Evolutionary conservation across 2,329 filamentous ascomycete species (phyloP), one percentile per base, ranked within the genome.

Genomic region (Plenodomus tracheiphilus): DNA sequence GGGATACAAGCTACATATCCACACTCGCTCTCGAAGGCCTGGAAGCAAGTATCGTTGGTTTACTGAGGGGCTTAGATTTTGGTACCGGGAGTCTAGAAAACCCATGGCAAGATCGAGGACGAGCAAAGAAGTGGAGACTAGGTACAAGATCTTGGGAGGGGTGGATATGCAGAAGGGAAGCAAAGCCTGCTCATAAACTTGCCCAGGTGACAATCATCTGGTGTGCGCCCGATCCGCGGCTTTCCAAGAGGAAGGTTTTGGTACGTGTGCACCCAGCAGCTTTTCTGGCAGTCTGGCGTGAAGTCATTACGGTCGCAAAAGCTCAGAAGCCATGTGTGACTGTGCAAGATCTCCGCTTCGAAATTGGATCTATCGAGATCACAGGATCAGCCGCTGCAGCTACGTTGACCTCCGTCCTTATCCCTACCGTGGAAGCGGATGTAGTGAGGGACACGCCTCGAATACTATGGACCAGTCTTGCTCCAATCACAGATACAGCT

Each of bases 1-100:
- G 93, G 91, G 94, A 99, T 73, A 89, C 85, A 78, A 97, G 92
- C 69, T 99, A 97, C 69, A 88, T 94, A 77, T 89, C 89, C 59
- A 96, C 91, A 1, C 87, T 97, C 56, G 81, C 86, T 13, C 69
- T 97, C 3, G 85, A 87, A 58, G 94, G 92, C 0, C 75, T 78
- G 13, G 76, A 83, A 35, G 72, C 76, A 22, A 86, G 85, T 44
- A 75, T 96, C 35, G 77, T 85, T 46, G 81, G 82, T 32, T 77
- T 93, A 9, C 69, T 97, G 28, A 84, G 78, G 62, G 79, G 78
- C 4, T 61, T 96, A 2, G 58, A 64, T 35, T 70, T 71, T 39
- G 86, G 88, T 1, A 71, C 91, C 38, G 75, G 76, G 17, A 58
- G 58, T n/a, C 46, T 61, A 35, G 78, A 83, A 13, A 78, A 81